phyloP scores from a whole-genome alignment of 495 filamentous ascomycete species.

The Neurospora sp. region DNA sequence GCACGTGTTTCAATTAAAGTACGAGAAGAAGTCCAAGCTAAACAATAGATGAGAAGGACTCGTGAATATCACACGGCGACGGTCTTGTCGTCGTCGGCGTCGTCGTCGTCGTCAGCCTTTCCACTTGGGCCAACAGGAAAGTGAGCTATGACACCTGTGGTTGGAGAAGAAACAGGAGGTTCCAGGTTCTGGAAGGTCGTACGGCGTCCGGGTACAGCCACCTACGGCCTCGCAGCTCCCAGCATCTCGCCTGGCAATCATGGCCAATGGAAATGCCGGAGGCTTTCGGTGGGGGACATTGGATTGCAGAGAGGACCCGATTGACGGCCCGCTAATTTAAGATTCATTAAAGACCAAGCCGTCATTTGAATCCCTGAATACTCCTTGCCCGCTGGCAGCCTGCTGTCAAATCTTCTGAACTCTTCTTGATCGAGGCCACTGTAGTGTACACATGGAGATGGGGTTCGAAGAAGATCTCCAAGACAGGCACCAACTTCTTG shows the following conservation, averaged over 20 bases:
- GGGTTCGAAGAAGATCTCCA: neutral
- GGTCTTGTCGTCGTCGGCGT: neutral
- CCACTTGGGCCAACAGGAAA: conserved; percentile 2
- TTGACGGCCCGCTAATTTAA: neutral
- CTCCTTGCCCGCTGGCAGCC: neutral
- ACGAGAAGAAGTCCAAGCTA: neutral
- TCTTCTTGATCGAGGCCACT: neutral
- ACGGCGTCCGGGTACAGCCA: neutral
- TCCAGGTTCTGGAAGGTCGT: neutral
- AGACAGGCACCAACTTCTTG: neutral
- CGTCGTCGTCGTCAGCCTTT: conserved; percentile 19
- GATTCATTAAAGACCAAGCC: neutral
- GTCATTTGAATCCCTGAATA: neutral
- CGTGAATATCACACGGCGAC: neutral
- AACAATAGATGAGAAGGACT: neutral
- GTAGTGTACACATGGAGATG: neutral
- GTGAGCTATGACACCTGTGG: neutral
- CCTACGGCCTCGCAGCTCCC: neutral
- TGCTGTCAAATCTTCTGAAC: neutral
- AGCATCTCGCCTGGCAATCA: neutral
- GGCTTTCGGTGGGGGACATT: neutral
- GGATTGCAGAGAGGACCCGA: neutral
- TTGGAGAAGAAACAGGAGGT: neutral
- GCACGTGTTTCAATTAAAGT: neutral
- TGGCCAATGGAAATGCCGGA: neutral